Evolutionary conservation across 78 protist genomes (phyloP).

Genomic region (Dictyostelium brefeldianum): DNA sequence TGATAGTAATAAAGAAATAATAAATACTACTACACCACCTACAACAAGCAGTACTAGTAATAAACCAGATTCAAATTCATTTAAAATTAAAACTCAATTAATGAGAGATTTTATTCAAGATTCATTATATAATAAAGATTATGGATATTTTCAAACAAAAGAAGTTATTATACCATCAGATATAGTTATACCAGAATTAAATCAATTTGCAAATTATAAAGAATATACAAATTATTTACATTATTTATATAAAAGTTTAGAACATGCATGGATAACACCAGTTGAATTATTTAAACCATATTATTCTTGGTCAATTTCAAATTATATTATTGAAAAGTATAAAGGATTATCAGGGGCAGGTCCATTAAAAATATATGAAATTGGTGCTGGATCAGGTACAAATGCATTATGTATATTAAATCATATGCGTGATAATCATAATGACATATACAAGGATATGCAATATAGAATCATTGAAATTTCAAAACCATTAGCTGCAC

Average conservation of each 20-base stretch:
- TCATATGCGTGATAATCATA: slow-evolving; percentile 32
- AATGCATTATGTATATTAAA: slow-evolving; percentile 57
- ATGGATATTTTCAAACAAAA: slow-evolving; percentile 68
- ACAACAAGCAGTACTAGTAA: too few relatives aligned
- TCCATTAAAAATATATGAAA: slow-evolving; percentile 52
- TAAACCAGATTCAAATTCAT: not conserved
- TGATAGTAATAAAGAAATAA: too few relatives aligned
- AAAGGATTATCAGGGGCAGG: not conserved
- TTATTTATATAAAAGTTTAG: slow-evolving; percentile 29
- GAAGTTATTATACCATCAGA: slow-evolving; percentile 53
- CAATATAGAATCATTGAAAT: slow-evolving; percentile 69
- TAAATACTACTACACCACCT: too few relatives aligned
- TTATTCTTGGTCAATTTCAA: slow-evolving; percentile 45
- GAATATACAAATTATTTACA: slow-evolving; percentile 42
- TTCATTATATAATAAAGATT: slow-evolving; percentile 48
- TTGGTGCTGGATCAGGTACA: slow-evolving; percentile 82
- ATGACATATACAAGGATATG: slow-evolving; percentile 7
- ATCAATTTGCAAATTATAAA: slow-evolving; percentile 2
- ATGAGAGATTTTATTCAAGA: slow-evolving; percentile 82
- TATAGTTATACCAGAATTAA: slow-evolving; percentile 11
- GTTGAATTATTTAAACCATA: slow-evolving; percentile 73
- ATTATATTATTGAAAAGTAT: slow-evolving; percentile 55
- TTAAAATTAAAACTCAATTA: slow-evolving; percentile 30
- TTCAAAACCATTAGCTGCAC: slow-evolving; percentile 36
- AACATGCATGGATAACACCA: slow-evolving; percentile 78